Evolutionary conservation across 208 protist genomes (phyloP).

Genomic region (Novymonas esmeraldas): DNA sequence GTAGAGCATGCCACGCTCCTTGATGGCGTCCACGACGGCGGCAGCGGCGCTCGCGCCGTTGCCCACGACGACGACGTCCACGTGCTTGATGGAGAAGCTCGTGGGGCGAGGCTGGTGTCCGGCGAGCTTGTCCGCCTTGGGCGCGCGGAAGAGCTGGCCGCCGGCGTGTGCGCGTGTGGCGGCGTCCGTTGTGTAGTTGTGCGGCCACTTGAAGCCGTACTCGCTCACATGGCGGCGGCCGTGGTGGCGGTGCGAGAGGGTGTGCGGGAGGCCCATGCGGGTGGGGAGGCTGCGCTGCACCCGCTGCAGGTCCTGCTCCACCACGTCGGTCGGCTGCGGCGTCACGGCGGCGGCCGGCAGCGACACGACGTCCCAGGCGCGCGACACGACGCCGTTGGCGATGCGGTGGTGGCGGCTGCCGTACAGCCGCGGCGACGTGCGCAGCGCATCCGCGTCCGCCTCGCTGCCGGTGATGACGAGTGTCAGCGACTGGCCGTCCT

Average conservation of each 20-base stretch:
- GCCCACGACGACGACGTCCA: constrained; percentile 71
- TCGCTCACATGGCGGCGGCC: constrained; percentile 75
- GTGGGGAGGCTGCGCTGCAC: constrained; percentile 73
- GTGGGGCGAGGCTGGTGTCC: constrained; percentile 55
- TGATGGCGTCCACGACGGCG: constrained; percentile 50
- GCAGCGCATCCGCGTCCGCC: constrained; percentile 57
- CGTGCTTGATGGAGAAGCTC: constrained; percentile 43
- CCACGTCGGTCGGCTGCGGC: constrained; percentile 43
- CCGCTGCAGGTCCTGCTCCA: constrained; percentile 59
- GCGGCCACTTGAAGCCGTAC: constrained; percentile 81
- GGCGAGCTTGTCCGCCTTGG: constrained; percentile 45
- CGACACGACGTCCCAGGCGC: constrained; percentile 81
- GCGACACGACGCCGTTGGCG: constrained; percentile 63
- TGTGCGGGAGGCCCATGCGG: constrained; percentile 64
- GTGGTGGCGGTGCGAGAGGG: constrained; percentile 76
- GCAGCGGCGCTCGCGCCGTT: constrained; percentile 46
- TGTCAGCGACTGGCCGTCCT: constrained; percentile 58
- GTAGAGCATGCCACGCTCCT: constrained; percentile 65
- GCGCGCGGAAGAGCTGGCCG: constrained; percentile 77
- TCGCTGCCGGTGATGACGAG: constrained; percentile 63
- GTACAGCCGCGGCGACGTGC: constrained; percentile 71
- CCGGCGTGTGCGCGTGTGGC: constrained; percentile 61
- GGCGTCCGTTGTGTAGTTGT: constrained; percentile 73
- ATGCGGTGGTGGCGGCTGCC: constrained; percentile 85
- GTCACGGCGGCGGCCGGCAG: constrained; percentile 25